Evolutionary conservation across 805 yeast species (phyloP).

Genomic region (Candida odintsovae): DNA sequence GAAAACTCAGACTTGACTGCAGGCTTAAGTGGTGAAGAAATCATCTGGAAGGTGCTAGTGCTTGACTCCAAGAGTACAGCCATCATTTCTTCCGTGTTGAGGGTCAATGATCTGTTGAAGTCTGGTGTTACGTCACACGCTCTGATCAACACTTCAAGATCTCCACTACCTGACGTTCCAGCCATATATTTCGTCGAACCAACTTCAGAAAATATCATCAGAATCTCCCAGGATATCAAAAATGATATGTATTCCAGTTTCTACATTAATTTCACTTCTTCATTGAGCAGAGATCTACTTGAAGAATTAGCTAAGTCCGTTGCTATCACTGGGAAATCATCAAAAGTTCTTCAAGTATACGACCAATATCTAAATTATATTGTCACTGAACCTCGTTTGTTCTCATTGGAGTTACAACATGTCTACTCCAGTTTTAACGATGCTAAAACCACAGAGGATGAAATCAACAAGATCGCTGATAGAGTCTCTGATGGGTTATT

Average conservation of each 20-base stretch:
- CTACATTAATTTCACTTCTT: slow-evolving; percentile 83
- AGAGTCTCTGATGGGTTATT: slow-evolving; percentile 74
- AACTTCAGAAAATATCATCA: slow-evolving; percentile 63
- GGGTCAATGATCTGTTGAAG: slow-evolving; percentile 85
- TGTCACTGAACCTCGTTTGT: slow-evolving; percentile 89
- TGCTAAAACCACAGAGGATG: slow-evolving; percentile 69
- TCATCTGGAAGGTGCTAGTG: slow-evolving; percentile 87
- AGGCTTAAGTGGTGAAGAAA: slow-evolving; percentile 54
- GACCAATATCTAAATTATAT: slow-evolving; percentile 92
- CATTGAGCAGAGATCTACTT: slow-evolving; percentile 67
- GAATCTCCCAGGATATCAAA: slow-evolving; percentile 67
- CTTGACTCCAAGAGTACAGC: slow-evolving; percentile 78
- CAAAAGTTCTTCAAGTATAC: slow-evolving; percentile 76
- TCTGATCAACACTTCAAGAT: slow-evolving; percentile 60
- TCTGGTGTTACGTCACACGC: slow-evolving; percentile 93
- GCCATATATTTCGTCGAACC: slow-evolving; percentile 91
- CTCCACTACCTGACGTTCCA: slow-evolving; percentile 92
- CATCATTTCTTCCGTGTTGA: slow-evolving; percentile 81
- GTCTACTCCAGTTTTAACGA: slow-evolving; percentile 66
- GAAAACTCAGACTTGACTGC: slow-evolving; percentile 45
- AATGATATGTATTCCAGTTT: slow-evolving; percentile 71
- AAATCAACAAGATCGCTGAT: slow-evolving; percentile 63
- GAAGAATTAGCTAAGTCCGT: slow-evolving; percentile 87
- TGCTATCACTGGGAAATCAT: slow-evolving; percentile 63
- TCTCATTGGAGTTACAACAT: slow-evolving; percentile 63